phyloP scores from a whole-genome alignment of 2,329 filamentous ascomycete species.

The Lecanicillium sp. region DNA sequence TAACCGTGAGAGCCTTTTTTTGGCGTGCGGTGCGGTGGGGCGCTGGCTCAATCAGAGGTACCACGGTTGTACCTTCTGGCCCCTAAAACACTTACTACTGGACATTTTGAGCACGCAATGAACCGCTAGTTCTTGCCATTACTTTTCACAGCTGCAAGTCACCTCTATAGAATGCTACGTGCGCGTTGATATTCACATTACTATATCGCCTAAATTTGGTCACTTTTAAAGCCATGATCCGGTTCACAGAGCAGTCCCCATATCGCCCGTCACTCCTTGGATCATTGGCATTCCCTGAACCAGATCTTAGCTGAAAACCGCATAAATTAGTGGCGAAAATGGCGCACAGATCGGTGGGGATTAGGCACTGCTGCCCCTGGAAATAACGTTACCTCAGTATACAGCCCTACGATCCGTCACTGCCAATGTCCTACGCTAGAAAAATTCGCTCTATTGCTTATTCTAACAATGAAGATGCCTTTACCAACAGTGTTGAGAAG shows the following conservation, averaged over 20 bases:
- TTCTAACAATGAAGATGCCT: too few species aligned
- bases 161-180: neutral
- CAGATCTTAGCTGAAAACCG: neutral
- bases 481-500: too few species aligned
- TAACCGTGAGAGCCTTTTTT: too few species aligned
- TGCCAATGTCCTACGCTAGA: neutral
- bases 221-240: conserved; percentile 1
- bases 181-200: neutral
- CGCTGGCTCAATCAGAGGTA: too few species aligned
- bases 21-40: too few species aligned
- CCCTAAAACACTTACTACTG: too few species aligned
- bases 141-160: neutral
- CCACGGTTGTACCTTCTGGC: too few species aligned
- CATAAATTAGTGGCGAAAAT: conserved; percentile 1
- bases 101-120: too few species aligned
- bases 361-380: neutral
- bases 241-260: neutral
- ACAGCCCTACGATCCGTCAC: neutral
- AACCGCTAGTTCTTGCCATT: neutral
- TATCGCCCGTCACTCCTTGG: neutral
- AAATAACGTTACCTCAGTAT: neutral
- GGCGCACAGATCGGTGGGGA: neutral
- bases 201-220: neutral
- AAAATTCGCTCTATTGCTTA: too few species aligned
- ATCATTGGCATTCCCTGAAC: neutral